A percentile compares a stretch with the other conserved stretches of the same genome.
Evolutionary conservation across 306 rosid genomes (phyloP).

Genomic region (Mimosa bimucronata): DNA sequence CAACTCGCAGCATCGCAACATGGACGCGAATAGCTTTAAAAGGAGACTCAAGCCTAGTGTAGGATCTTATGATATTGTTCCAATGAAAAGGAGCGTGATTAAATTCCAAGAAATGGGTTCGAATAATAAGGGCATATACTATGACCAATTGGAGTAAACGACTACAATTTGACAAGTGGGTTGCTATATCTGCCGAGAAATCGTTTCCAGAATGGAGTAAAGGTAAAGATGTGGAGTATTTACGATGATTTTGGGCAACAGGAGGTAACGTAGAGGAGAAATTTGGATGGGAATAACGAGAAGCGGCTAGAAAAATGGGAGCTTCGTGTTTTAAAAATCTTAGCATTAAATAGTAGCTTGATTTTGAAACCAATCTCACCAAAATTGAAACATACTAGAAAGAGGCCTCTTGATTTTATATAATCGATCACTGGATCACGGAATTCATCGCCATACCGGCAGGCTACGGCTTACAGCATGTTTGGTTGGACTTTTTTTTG

Average conservation of each 20-base stretch:
- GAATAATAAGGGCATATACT: constrained; percentile 49
- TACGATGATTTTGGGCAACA: constrained; percentile 20
- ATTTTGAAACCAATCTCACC: not conserved
- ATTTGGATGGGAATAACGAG: constrained; percentile 21
- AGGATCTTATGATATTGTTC: constrained; percentile 70
- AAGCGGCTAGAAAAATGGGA: constrained; percentile 9
- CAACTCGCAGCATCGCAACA: constrained; percentile 53
- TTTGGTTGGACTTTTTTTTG: too few species aligned
- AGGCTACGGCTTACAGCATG: not conserved
- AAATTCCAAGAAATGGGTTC: constrained; percentile 47
- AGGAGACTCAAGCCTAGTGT: constrained; percentile 58
- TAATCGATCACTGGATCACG: not conserved
- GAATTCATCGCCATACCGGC: not conserved
- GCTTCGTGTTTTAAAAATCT: too few species aligned
- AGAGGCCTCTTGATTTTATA: not conserved
- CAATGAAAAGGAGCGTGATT: constrained; percentile 60
- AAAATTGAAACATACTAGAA: not conserved
- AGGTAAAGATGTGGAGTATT: not conserved
- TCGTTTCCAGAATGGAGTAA: constrained; percentile 21
- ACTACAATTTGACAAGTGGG: constrained; percentile 43
- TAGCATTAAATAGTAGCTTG: not conserved
- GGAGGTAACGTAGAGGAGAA: constrained; percentile 1
- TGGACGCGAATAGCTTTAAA: constrained; percentile 49
- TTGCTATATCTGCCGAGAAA: constrained; percentile 37
- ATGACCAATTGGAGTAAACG: constrained; percentile 42